These are phyloP conservation scores for Brasenia schreberi DNA, from an alignment of 164 flowering plant genomes.

Conservation along the genomic window DNA sequence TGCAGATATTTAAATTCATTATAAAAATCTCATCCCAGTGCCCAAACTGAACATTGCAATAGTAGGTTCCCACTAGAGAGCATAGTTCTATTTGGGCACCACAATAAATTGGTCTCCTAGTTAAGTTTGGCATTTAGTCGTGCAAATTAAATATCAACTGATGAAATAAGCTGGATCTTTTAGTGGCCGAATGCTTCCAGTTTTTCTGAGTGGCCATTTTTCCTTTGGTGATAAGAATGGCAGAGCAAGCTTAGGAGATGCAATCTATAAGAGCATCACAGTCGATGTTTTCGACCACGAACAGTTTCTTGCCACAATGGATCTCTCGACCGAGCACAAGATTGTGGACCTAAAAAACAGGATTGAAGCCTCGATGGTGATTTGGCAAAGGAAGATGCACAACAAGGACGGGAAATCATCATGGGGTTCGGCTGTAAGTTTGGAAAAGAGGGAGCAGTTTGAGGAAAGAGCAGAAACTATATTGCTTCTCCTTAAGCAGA, in stretches of 20 bases:
- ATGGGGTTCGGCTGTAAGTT: slow-evolving; percentile 73
- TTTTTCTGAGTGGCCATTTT: not conserved
- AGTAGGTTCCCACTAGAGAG: too few relatives aligned
- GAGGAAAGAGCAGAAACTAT: slow-evolving; percentile 94
- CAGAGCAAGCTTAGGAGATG: slow-evolving; percentile 71
- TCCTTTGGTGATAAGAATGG: slow-evolving; percentile 35
- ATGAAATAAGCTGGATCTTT: not conserved
- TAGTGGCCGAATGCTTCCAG: not conserved
- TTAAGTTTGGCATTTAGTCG: too few relatives aligned
- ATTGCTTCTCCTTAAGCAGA: slow-evolving; percentile 60
- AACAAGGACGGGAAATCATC: slow-evolving; percentile 60
- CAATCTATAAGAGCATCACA: slow-evolving; percentile 65
- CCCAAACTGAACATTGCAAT: too few relatives aligned
- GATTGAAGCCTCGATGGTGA: slow-evolving; percentile 79
- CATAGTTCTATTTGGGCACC: too few relatives aligned
- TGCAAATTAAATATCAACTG: too few relatives aligned
- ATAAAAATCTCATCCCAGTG: too few relatives aligned
- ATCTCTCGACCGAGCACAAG: slow-evolving; percentile 71
- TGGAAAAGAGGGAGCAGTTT: slow-evolving; percentile 76
- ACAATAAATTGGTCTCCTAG: too few relatives aligned
- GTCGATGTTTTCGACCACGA: slow-evolving; percentile 67
- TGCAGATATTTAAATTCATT: too few relatives aligned
- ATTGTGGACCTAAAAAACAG: slow-evolving; percentile 70
- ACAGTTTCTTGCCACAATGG: slow-evolving; percentile 50
- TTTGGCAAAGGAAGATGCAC: slow-evolving; percentile 80